Base-by-base conservation (phyloP, 2,329 filamentous ascomycete species). In the Rugonectria rugulosa region DNA sequence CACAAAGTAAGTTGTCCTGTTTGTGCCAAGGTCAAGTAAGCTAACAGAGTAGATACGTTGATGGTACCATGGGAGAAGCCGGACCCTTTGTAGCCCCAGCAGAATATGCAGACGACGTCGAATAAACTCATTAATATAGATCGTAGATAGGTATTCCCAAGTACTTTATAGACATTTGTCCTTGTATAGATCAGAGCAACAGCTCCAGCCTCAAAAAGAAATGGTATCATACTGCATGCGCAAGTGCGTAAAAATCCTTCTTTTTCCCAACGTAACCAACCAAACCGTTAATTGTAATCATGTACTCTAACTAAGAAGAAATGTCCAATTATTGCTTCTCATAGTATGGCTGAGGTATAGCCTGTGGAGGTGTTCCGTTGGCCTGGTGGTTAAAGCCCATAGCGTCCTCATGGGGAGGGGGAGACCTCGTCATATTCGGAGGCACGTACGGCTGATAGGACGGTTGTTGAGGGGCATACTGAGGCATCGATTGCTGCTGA, bases 1-100 rank as follows among this genome's bases (percentile, higher is more conserved):
- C 66, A 88, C 86, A 12, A 88, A 88, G 86, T 87, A 65, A 68
- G 79, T 60, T 27, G 3, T 6, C 17, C 34, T 6, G 4, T 24
- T 3, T 20, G 7, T 26, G 3, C 5, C 11, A 15, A 14, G 24
- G 21, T 40, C 31, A 41, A 37, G n/a, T n/a, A n/a, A 12, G 4
- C 55, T 67, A n/a, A 67, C 21, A 6, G 11, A 10, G 0, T 3
- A 81, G 79, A 65, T 81, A 77, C 48, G 75, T 82, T 2, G 66
- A 69, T 1, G 73, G 73, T 9, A 77, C 75, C 0, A 68, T 74
- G 61, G 70, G 72, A 5, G 68, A 66, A 4, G 69, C 70, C 10
- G 75, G 74, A 0, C 72, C 72, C 0, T 78, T 68, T 38, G 71
- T 76, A 12, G 71, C 73, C 2, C 76, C 75, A 0, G 52, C 69